A percentile compares a stretch with the other conserved stretches of the same genome.
These are phyloP conservation scores for Geosmithia flava DNA, from an alignment of 2,329 filamentous ascomycete species.

Conservation along the genomic window DNA sequence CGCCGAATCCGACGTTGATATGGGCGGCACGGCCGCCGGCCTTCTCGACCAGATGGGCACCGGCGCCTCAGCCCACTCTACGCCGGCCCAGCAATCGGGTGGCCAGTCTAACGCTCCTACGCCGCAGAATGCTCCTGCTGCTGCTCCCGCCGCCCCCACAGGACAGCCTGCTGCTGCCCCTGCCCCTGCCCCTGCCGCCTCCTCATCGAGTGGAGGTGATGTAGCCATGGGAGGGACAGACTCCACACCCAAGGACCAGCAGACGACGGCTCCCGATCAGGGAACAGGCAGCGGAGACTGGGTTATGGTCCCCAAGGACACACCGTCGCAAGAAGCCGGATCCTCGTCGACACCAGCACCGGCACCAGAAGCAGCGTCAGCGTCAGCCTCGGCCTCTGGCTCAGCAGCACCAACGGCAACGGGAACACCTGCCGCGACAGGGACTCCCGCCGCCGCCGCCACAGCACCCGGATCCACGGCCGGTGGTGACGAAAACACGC, in stretches of 20 bases:
- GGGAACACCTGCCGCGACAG: not conserved
- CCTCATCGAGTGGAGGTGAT: slow-evolving; percentile 13
- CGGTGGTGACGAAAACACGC: not conserved
- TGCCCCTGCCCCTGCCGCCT: too few relatives aligned
- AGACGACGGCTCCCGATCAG: slow-evolving; percentile 33
- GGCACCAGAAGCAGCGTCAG: not conserved
- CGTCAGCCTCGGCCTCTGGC: not conserved
- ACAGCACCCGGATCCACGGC: slow-evolving; percentile 8
- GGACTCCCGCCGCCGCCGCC: slow-evolving; percentile 16
- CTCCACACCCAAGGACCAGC: slow-evolving; percentile 16
- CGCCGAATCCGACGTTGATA: slow-evolving; percentile 47
- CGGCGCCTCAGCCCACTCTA: slow-evolving; percentile 45
- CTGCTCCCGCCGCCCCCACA: slow-evolving; percentile 25
- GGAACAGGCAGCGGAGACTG: slow-evolving; percentile 51
- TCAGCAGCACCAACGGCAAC: slow-evolving; percentile 17
- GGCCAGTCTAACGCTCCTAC: slow-evolving; percentile 44
- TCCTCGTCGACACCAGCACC: not conserved
- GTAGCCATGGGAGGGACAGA: slow-evolving; percentile 42
- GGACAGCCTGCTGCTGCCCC: not conserved
- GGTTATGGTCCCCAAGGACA: slow-evolving; percentile 61
- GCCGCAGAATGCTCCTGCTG: slow-evolving; percentile 30
- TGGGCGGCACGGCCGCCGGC: slow-evolving; percentile 51
- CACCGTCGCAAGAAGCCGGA: slow-evolving; percentile 17
- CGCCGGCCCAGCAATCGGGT: slow-evolving; percentile 44
- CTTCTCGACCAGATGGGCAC: slow-evolving; percentile 59